phyloP scores from a whole-genome alignment of 2,329 filamentous ascomycete species.

The Apiospora saccharicola region DNA sequence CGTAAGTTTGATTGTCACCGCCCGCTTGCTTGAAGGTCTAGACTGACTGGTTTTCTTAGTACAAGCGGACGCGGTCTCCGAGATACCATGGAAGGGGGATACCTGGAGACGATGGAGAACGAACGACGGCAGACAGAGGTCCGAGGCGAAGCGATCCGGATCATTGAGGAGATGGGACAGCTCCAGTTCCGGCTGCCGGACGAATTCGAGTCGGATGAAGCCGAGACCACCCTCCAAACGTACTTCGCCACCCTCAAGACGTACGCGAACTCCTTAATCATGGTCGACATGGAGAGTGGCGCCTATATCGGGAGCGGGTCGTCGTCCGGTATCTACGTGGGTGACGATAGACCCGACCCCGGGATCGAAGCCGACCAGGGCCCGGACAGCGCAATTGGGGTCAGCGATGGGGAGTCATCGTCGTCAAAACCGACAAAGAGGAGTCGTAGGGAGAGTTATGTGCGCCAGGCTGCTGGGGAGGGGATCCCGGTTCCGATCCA shows the following conservation, averaged over 20 bases:
- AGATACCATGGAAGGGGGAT: conserved; percentile 25
- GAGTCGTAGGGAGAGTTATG: conserved; percentile 24
- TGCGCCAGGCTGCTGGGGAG: neutral
- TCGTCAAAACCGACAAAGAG: conserved; percentile 29
- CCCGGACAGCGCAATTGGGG: conserved; percentile 51
- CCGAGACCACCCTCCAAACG: conserved; percentile 72
- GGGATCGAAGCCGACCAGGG: conserved; percentile 46
- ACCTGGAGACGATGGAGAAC: conserved; percentile 22
- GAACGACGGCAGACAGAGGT: conserved; percentile 33
- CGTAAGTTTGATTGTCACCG: conserved; percentile 40
- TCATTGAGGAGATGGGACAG: conserved; percentile 46
- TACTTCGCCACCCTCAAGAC: conserved; percentile 75
- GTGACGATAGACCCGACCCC: conserved; percentile 47
- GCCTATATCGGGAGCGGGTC: conserved; percentile 39
- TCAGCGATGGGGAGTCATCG: conserved; percentile 41
- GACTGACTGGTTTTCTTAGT: conserved; percentile 25
- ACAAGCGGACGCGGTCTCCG: conserved; percentile 28
- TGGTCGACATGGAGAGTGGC: conserved; percentile 27
- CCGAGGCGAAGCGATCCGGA: conserved; percentile 42
- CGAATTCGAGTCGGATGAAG: conserved; percentile 69
- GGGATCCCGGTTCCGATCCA: conserved; percentile 23
- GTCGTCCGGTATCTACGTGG: conserved; percentile 39
- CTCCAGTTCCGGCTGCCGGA: conserved; percentile 42
- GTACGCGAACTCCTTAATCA: conserved; percentile 54
- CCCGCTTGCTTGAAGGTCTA: neutral